Evolutionary conservation across 2,329 filamentous ascomycete genomes (phyloP), one percentile per base, ranked within the genome.

Genomic region (Paramyrothecium roridum): DNA sequence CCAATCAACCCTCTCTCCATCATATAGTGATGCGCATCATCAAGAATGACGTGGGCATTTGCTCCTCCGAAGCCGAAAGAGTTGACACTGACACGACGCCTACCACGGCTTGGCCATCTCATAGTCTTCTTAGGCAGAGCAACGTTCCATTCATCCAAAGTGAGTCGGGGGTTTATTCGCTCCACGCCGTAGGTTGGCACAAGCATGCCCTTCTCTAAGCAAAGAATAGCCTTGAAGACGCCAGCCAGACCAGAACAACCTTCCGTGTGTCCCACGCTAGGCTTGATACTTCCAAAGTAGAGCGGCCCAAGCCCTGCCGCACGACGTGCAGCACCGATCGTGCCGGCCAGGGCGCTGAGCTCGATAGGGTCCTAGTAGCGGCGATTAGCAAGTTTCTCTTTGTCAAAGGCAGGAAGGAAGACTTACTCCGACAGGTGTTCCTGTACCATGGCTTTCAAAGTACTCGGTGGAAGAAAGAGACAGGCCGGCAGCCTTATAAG

Each of bases 41-140:
- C 70, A 7, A 76, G 57, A 10, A 79, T 68, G 0, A 71, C 65
- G 53, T 78, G 76, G 1, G 70, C 71, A 56, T 79, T 79, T 8
- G 75, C 73, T 37, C 70, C 74, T 10, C 73, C 76, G 22, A 74
- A 78, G 0, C 78, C 78, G 51, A 80, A 80, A 52, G 70, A 74
- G 63, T 80, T 80, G 51, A 80, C 67, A 56, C 50, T 53, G 7
- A 48, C 37, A 33, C 50, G 30, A 11, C 20, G 33, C 20, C 33
- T 22, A 7, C 34, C 23, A 22, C 43, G 20, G 19, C 23, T n/a
- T 23, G 37, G 50, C 50, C 52, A 54, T 2, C 46, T 26, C 16
- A 37, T 33, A 12, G 43, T 17, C n/a, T 30, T 30, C 10, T 30
- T 4, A 6, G 26, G 26, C 4, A 30, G 26, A 10, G 26, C 26